phyloP scores from a whole-genome alignment of 768 basidiomycete genomes.

The Lactifluus rugatus region DNA sequence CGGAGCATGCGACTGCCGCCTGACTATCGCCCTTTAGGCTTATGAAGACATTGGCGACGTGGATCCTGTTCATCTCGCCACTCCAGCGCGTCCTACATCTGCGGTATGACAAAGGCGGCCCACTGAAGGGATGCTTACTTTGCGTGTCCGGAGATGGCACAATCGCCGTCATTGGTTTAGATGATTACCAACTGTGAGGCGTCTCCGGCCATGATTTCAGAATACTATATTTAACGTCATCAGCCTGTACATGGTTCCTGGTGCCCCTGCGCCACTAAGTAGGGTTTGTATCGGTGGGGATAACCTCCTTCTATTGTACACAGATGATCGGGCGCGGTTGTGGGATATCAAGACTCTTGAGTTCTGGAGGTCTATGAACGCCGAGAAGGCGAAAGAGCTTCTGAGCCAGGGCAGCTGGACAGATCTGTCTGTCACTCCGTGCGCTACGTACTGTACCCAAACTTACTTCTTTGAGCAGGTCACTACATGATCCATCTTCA shows the following conservation, averaged over 20 bases:
- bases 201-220: not conserved
- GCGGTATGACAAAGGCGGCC: slow-evolving; percentile 39
- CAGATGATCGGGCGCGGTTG: slow-evolving; percentile 63
- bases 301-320: slow-evolving; percentile 68
- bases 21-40: slow-evolving; percentile 32
- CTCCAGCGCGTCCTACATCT: slow-evolving; percentile 51
- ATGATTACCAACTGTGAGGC: slow-evolving; percentile 70
- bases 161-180: slow-evolving; percentile 65
- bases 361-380: slow-evolving; percentile 73
- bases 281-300: slow-evolving; percentile 56
- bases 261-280: slow-evolving; percentile 56
- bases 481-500: not conserved
- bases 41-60: slow-evolving; percentile 56
- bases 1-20: not conserved
- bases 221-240: not conserved
- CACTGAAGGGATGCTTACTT: slow-evolving; percentile 56
- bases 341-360: slow-evolving; percentile 84
- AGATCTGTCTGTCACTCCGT: slow-evolving; percentile 42
- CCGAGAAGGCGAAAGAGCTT: slow-evolving; percentile 69
- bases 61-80: slow-evolving; percentile 63
- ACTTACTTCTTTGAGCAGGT: slow-evolving; percentile 3
- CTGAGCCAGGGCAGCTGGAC: slow-evolving; percentile 65
- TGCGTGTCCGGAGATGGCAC: slow-evolving; percentile 75
- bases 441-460: not conserved
- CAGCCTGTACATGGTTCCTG: slow-evolving; percentile 77